Base-by-base conservation (phyloP, 805 yeast genomes). In the Zygoascus flipseniorum region DNA sequence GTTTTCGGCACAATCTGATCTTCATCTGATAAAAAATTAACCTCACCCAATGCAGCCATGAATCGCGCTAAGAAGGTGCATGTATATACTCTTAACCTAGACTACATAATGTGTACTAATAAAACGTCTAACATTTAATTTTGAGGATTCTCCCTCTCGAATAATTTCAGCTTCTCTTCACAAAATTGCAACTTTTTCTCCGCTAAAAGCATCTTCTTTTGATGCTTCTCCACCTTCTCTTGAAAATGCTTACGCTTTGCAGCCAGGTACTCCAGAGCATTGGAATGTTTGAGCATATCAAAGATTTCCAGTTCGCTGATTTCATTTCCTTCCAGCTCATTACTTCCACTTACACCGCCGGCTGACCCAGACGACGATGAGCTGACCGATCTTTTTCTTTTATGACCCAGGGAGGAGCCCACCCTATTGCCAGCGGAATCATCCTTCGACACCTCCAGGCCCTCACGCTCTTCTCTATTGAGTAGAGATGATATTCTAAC, bases 241-340 rank as follows among this genome's bases (percentile, higher is more conserved):
- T 62, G 62, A n/a, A 65, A 59, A 49, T 62, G 65, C 35, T 65
- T 56, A 26, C 68, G 67, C 46, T 67, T 67, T 1, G 66, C 66
- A 28, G 64, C 55, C 20, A 70, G 52, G 39, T 60, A 67, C 52
- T 67, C 73, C 20, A 42, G 13, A 4, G 44, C 26, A 42, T 42
- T 18, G 44, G 13, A 10, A 11, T 42, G 26, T 19, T 42, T 42
- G 20, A 42, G 44, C 44, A 42, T 16, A 42, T 42, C 44, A 10
- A 42, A 10, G 23, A 42, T 10, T 18, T 42, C 44, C 8, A 18
- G 13, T 10, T 11, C 44, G 4, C 5, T 18, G 20, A 16, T 42
- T 3, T 9, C 16, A n/a, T n/a, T n/a, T n/a, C 28, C 28, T 3
- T 23, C 28, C 28, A 23, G 28, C 28, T 23, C 28, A 23, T 3